Evolutionary conservation across 768 basidiomycete genomes (phyloP).

Genomic region (Trametes elegans): DNA sequence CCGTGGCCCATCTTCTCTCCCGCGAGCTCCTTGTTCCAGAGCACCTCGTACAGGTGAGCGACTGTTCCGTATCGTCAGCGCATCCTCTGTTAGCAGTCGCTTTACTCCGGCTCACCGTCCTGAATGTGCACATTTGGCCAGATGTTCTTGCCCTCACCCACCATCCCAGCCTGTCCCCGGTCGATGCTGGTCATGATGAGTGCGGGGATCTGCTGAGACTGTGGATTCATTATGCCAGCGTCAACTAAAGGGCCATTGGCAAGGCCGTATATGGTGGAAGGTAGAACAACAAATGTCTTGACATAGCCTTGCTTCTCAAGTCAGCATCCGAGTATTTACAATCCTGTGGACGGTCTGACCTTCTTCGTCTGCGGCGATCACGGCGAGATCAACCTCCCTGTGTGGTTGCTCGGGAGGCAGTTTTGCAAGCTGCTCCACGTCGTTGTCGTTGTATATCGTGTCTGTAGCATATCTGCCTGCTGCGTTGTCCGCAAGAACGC

Average conservation of each 20-base stretch:
- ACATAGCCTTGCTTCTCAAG: conserved; percentile 39
- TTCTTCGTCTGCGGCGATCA: conserved; percentile 47
- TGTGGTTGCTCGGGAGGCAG: conserved; percentile 45
- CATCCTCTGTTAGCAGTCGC: no score
- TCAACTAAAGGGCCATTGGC: conserved; percentile 46
- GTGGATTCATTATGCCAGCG: conserved; percentile 47
- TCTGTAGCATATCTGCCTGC: conserved; percentile 38
- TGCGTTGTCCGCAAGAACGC: conserved; percentile 44
- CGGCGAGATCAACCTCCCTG: conserved; percentile 44
- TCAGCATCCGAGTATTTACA: conserved; percentile 1
- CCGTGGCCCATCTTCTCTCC: conserved; percentile 25
- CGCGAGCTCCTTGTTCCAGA: conserved; percentile 35
- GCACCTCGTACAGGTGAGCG: conserved; percentile 36
- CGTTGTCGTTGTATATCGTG: conserved; percentile 46
- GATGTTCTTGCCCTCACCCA: conserved; percentile 56
- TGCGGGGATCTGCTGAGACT: conserved; percentile 49
- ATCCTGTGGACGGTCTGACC: conserved; percentile 30
- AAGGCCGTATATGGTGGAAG: conserved; percentile 58
- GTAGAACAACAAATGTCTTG: conserved; percentile 50
- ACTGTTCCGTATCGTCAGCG: no score
- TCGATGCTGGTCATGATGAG: conserved; percentile 43
- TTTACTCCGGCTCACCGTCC: conserved; percentile 40
- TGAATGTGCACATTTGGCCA: conserved; percentile 58
- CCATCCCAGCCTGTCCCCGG: conserved; percentile 49
- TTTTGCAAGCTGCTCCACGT: conserved; percentile 42